Percentiles rank a stretch among this genome's conserved stretches.
Conservation (phyloP, 2,329 filamentous ascomycete species). For the Fragosphaeria purpurea region DNA sequence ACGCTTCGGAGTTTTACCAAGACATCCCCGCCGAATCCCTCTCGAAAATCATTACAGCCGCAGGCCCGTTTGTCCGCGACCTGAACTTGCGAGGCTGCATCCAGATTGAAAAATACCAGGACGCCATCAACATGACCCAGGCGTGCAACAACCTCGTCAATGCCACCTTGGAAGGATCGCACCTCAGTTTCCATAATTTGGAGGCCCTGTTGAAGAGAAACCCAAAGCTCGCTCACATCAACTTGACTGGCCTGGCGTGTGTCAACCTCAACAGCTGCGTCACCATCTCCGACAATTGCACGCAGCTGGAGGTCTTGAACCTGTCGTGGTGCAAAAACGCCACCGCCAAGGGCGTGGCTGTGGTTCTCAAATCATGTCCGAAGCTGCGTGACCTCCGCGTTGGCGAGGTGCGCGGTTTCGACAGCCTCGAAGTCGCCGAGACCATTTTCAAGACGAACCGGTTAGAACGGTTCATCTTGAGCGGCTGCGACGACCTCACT, state of each 20-base stretch:
- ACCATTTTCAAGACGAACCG: constrained; percentile 71
- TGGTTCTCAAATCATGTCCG: constrained; percentile 62
- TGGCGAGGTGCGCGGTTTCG: constrained; percentile 71
- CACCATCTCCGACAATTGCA: constrained; percentile 72
- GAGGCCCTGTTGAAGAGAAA: constrained; percentile 69
- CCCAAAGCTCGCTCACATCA: constrained; percentile 67
- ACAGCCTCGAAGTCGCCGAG: constrained; percentile 60
- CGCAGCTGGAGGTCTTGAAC: constrained; percentile 73
- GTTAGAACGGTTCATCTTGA: constrained; percentile 72
- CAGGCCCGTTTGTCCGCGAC: constrained; percentile 83
- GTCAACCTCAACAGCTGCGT: constrained; percentile 79
- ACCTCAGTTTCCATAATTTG: constrained; percentile 66
- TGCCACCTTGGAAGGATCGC: constrained; percentile 78
- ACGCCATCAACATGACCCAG: constrained; percentile 65
- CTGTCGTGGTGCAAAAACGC: constrained; percentile 89
- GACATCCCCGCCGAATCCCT: constrained; percentile 78
- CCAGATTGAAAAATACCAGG: constrained; percentile 75
- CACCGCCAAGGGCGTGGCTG: constrained; percentile 63
- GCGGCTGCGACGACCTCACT: constrained; percentile 67
- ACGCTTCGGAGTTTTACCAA: constrained; percentile 77
- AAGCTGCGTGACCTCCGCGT: constrained; percentile 70
- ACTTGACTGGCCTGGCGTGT: constrained; percentile 69
- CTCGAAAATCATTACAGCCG: constrained; percentile 71
- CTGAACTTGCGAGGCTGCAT: constrained; percentile 87
- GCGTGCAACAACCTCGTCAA: constrained; percentile 80